These are phyloP conservation scores for Rasamsonia emersonii DNA, from an alignment of 2,329 filamentous ascomycete genomes.

Conservation along the genomic window DNA sequence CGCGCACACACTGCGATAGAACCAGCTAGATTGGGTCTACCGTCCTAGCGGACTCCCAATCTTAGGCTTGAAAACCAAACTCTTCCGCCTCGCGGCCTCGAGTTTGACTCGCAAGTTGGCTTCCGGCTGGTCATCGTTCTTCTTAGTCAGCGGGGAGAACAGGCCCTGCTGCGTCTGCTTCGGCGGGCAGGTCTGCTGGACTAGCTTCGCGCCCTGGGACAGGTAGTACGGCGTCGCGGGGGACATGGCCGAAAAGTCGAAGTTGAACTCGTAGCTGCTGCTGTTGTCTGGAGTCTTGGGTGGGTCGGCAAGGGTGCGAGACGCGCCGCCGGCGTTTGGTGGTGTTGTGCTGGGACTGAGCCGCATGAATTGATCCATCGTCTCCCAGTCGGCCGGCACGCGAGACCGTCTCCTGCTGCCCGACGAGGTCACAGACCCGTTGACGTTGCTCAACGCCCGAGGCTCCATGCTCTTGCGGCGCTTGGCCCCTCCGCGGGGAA, in stretches of 20 bases:
- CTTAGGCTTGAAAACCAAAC: slow-evolving; percentile 67
- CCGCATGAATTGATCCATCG: slow-evolving; percentile 25
- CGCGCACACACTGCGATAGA: no score
- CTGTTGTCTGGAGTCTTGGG: slow-evolving; percentile 14
- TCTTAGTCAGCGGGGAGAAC: slow-evolving; percentile 22
- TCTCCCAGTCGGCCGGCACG: slow-evolving; percentile 14
- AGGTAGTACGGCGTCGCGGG: slow-evolving; percentile 40
- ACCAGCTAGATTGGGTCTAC: no score
- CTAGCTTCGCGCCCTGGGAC: slow-evolving; percentile 33
- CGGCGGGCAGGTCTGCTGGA: slow-evolving; percentile 47
- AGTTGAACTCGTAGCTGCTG: slow-evolving; percentile 20
- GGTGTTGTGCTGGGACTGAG: slow-evolving; percentile 23
- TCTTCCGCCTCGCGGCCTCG: slow-evolving; percentile 67
- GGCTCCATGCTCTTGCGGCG: slow-evolving; percentile 78
- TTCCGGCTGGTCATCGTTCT: slow-evolving; percentile 22
- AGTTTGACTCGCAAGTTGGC: slow-evolving; percentile 50
- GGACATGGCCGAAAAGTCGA: slow-evolving; percentile 32
- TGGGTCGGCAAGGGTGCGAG: slow-evolving; percentile 6
- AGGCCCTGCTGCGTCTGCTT: slow-evolving; percentile 40
- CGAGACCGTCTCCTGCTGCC: slow-evolving; percentile 20
- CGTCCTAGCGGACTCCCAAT: slow-evolving; percentile 58
- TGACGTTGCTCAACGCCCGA: slow-evolving; percentile 58
- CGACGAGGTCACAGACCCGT: slow-evolving; percentile 48
- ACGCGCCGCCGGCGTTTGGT: slow-evolving; percentile 9
- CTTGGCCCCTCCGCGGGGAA: slow-evolving; percentile 62